Conservation (phyloP, 2,329 filamentous ascomycete genomes). For the Apiospora aurea region DNA sequence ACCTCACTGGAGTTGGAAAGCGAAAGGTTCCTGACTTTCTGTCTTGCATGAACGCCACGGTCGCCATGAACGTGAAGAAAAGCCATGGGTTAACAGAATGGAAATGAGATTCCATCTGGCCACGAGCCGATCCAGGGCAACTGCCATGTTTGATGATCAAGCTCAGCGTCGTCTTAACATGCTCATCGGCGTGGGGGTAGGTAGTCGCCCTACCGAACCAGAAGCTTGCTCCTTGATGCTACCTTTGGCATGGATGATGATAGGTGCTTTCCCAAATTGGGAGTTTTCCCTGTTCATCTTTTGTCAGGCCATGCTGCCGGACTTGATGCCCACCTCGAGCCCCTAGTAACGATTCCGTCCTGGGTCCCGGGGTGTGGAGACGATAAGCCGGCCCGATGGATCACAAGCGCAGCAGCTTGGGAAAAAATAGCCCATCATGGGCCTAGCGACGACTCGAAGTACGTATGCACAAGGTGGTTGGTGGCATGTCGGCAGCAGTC, state of each 20-base stretch:
- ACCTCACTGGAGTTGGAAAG: neutral
- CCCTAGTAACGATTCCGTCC: slow-evolving; percentile 1
- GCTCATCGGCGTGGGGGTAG: neutral
- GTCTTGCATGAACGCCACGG: neutral
- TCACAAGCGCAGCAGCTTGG: neutral
- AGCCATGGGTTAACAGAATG: neutral
- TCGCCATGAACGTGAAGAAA: neutral
- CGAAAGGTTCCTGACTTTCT: neutral
- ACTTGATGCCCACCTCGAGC: slow-evolving; percentile 3
- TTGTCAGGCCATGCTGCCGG: slow-evolving; percentile 1
- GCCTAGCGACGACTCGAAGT: neutral
- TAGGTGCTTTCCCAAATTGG: neutral
- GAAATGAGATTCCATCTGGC: neutral
- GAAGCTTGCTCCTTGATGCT: neutral
- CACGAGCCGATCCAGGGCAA: neutral
- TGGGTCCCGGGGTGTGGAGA: slow-evolving; percentile 10
- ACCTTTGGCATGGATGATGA: neutral
- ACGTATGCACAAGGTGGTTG: neutral
- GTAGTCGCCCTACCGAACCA: neutral
- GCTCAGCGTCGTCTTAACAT: neutral
- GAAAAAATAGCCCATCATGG: slow-evolving; percentile 6
- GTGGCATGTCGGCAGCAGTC: neutral
- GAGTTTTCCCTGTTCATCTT: neutral
- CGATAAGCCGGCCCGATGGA: neutral
- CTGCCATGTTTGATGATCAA: neutral